Percentiles rank a stretch among this genome's conserved stretches.
Evolutionary conservation across 108 stramenopile genomes (phyloP).

Genomic region (Nitzschia palea): DNA sequence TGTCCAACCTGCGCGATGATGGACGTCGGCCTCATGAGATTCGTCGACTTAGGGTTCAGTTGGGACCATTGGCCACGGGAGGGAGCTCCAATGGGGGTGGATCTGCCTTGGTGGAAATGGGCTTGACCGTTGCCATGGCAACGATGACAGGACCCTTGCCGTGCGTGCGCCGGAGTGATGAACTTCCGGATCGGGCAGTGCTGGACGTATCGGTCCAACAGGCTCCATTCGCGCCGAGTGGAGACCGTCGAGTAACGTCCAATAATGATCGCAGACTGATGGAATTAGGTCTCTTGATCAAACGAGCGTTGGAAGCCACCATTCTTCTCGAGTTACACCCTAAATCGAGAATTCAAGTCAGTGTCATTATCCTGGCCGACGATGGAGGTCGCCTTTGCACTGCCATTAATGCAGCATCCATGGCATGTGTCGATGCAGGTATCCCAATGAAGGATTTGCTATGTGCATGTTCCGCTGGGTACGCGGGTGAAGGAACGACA

Average conservation of each 20-base stretch:
- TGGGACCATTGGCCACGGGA: slow-evolving; percentile 53
- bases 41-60: slow-evolving; percentile 70
- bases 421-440: slow-evolving; percentile 82
- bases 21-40: slow-evolving; percentile 85
- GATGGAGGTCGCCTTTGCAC: slow-evolving; percentile 85
- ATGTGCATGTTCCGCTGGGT: slow-evolving; percentile 83
- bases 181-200: slow-evolving; percentile 70
- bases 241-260: slow-evolving; percentile 68
- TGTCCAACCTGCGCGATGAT: slow-evolving; percentile 85
- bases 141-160: slow-evolving; percentile 67
- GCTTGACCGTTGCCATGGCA: slow-evolving; percentile 74
- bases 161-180: slow-evolving; percentile 70
- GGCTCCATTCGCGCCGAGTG: slow-evolving; percentile 71
- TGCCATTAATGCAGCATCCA: slow-evolving; percentile 83
- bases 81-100: slow-evolving; percentile 43
- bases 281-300: slow-evolving; percentile 70
- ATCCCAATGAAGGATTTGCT: slow-evolving; percentile 83
- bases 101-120: slow-evolving; percentile 80
- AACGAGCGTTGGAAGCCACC: slow-evolving; percentile 77
- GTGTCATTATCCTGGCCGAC: slow-evolving; percentile 73
- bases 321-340: slow-evolving; percentile 81
- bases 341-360: slow-evolving; percentile 68
- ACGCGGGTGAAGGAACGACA: slow-evolving; percentile 50
- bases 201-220: slow-evolving; percentile 65
- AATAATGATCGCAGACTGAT: slow-evolving; percentile 78